Percentiles rank a stretch among this genome's conserved stretches.
phyloP scores from a whole-genome alignment of 345 rosid genomes.

The Chamaenerion angustifolium region DNA sequence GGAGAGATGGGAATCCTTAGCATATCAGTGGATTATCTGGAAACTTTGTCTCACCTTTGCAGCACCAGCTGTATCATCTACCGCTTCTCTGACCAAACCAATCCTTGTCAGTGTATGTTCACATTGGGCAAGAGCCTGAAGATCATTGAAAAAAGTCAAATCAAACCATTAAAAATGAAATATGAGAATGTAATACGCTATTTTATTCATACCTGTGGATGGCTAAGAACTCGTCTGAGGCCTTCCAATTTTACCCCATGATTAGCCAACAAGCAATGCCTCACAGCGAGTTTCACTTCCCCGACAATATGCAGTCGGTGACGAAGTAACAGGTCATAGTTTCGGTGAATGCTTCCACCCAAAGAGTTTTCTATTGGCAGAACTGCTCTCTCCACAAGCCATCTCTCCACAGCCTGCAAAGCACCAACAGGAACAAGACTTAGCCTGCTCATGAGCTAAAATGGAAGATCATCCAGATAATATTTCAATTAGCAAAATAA shows the following conservation, averaged over 20 bases:
- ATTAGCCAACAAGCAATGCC: constrained; percentile 89
- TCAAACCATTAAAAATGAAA: constrained; percentile 1
- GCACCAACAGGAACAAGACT: neutral
- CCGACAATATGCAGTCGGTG: constrained; percentile 94
- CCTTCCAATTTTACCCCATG: constrained; percentile 66
- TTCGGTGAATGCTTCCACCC: constrained; percentile 98
- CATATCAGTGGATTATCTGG: neutral
- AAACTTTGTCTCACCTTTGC: constrained; percentile 49
- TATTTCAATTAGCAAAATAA: neutral
- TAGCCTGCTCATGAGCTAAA: too few species aligned
- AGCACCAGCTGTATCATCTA: constrained; percentile 96
- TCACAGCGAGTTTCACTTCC: constrained; percentile 82
- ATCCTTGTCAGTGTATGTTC: constrained; percentile 71
- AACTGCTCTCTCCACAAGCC: constrained; percentile 95
- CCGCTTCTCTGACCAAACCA: constrained; percentile 82
- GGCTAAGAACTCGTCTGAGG: constrained; percentile 84
- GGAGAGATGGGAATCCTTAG: neutral
- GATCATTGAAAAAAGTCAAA: neutral
- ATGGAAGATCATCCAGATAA: neutral
- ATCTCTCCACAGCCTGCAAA: constrained; percentile 64
- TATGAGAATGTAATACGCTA: constrained; percentile 1
- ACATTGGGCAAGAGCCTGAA: constrained; percentile 95
- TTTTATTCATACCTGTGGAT: constrained; percentile 60
- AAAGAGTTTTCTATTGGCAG: constrained; percentile 93
- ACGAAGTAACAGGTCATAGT: constrained; percentile 82